Percentiles rank a stretch among this genome's conserved stretches.
Conservation (phyloP, 2,329 filamentous ascomycete species). For the Fusarium sp. region DNA sequence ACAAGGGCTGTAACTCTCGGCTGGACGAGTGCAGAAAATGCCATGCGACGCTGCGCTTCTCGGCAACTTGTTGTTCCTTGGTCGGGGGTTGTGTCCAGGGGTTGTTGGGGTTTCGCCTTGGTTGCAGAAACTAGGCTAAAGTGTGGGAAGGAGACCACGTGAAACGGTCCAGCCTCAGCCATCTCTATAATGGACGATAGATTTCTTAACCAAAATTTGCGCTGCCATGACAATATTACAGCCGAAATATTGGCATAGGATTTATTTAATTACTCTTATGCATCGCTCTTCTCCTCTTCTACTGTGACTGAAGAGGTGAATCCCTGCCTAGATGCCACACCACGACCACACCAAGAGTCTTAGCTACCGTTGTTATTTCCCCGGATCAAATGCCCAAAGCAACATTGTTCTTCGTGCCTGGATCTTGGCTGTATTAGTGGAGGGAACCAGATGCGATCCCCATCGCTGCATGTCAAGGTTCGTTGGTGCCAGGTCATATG, state of each 20-base stretch:
- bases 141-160: not conserved
- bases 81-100: not conserved
- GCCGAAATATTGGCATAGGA: not conserved
- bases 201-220: not conserved
- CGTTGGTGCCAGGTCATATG: not conserved
- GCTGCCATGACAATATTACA: not conserved
- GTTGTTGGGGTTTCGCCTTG: conserved; percentile 25
- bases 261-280: not conserved
- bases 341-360: not conserved
- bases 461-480: not conserved
- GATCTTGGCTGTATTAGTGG: not conserved
- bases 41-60: not conserved
- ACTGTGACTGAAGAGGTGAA: not conserved
- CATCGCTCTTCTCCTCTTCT: not conserved
- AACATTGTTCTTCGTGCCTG: not conserved
- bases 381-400: not conserved
- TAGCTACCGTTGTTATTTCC: not conserved
- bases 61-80: not conserved
- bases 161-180: not conserved
- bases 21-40: conserved; percentile 10
- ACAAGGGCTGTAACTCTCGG: not conserved
- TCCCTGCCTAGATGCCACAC: not conserved
- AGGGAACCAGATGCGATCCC: not conserved
- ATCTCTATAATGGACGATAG: not conserved
- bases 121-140: conserved; percentile 24